These are phyloP conservation scores for Colletotrichum eleusines DNA, from an alignment of 2,329 filamentous ascomycete genomes.

Conservation along the genomic window DNA sequence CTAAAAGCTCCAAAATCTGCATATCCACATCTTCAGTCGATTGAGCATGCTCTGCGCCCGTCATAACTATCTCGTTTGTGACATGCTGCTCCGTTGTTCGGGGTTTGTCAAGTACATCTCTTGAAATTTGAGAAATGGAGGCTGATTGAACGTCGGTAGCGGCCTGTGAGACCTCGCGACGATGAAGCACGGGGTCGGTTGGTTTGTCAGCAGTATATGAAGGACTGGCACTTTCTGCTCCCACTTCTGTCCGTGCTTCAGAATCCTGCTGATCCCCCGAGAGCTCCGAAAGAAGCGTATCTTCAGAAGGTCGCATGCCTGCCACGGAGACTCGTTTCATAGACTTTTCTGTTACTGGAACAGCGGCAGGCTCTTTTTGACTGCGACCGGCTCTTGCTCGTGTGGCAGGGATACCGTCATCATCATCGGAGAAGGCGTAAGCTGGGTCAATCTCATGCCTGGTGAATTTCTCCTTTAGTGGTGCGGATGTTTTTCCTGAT, in stretches of 20 bases:
- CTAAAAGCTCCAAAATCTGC: neutral
- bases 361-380: neutral
- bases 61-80: neutral
- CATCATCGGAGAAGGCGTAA: slow-evolving; percentile 45
- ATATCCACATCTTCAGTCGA: neutral
- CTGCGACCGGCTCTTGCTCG: neutral
- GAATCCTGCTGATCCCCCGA: neutral
- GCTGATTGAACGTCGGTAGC: neutral
- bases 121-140: too few relatives aligned
- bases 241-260: neutral
- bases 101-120: neutral
- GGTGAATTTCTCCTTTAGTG: slow-evolving; percentile 19
- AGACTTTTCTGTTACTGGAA: neutral
- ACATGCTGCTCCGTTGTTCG: neutral
- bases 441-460: slow-evolving; percentile 40
- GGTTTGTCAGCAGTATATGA: too few relatives aligned
- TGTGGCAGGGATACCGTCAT: slow-evolving; percentile 41
- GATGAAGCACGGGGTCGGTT: too few relatives aligned
- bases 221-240: neutral
- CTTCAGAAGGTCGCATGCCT: neutral
- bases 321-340: too few relatives aligned
- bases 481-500: neutral
- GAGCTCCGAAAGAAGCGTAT: too few relatives aligned
- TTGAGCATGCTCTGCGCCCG: neutral
- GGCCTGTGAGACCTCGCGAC: neutral